Base-by-base conservation (phyloP, 345 rosid genomes). In the Erodium maritimum region DNA sequence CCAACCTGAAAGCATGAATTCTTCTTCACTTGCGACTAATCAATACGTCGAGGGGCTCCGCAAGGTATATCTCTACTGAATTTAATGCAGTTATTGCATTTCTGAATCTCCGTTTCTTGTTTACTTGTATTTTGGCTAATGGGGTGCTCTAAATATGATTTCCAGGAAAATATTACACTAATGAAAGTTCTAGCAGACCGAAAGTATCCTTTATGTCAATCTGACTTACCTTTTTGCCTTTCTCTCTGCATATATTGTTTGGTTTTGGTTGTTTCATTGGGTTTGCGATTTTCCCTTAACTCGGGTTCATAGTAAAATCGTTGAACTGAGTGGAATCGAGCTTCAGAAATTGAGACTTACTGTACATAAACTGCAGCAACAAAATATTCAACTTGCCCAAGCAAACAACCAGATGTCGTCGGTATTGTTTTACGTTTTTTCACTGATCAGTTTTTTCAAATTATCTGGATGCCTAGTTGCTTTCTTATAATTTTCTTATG, bases 331-430 rank as follows among this genome's bases (percentile, higher is more conserved):
- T 62, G 77, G 71, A 64, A 61, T 60, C 5, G 82, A 78, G 67
- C 46, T 85, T 71, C 72, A 69, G 74, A 73, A 71, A 65, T 58
- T 82, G 71, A 56, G 78, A 54, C 52, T 64, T 55, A 67, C 62
- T 46, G 69, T 63, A 56, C 86, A 82, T 70, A 82, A 80, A 50
- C 57, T 77, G 54, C 84, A 80, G 75, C 29, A 63, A 54, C 91
- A 82, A 70, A 85, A 79, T 66, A 69, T 75, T 73, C 77, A 67
- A 71, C 86, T 85, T 68, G 84, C 86, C 50, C 84, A 80, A 75
- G 61, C 82, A 23, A 78, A 85, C 62, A 80, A 78, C 72, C 84
- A 77, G 62, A 58, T 78, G 60, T 64, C 75, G 67, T 81, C 81
- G 71, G 91, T 80, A 61, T 51, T 16, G 24, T 54, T 50, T 29